Evolutionary conservation across 164 flowering plant genomes (phyloP).

Genomic region (Magnolia officinalis): DNA sequence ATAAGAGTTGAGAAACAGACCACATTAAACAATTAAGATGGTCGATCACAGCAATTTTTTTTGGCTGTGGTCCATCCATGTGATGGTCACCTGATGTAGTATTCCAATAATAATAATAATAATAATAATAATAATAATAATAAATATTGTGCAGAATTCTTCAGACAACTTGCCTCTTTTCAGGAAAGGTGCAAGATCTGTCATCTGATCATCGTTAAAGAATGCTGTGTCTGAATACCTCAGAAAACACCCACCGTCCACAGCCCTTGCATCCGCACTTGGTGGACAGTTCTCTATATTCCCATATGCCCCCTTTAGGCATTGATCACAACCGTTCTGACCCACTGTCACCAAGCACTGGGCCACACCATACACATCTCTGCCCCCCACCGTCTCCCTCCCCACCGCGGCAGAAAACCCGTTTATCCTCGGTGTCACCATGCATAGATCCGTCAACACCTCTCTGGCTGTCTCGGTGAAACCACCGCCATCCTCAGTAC

Average conservation of each 20-base stretch:
- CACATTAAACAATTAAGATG: too few relatives aligned
- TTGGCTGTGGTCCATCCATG: too few relatives aligned
- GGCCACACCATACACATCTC: slow-evolving; percentile 36
- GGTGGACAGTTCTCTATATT: slow-evolving; percentile 41
- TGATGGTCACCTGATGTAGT: too few relatives aligned
- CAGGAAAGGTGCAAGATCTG: slow-evolving; percentile 32
- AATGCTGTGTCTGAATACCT: slow-evolving; percentile 46
- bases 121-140: too few relatives aligned
- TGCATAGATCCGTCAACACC: slow-evolving; percentile 26
- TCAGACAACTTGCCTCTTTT: slow-evolving; percentile 17
- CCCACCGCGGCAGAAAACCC: slow-evolving; percentile 37
- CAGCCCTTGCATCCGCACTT: slow-evolving; percentile 34
- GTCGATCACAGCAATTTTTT: too few relatives aligned
- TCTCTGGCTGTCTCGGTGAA: slow-evolving; percentile 12
- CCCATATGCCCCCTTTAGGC: slow-evolving; percentile 36
- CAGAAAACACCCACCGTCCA: slow-evolving; percentile 55
- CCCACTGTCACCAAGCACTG: slow-evolving; percentile 44
- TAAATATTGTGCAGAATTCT: too few relatives aligned
- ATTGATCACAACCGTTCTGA: slow-evolving; percentile 38
- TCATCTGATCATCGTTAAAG: slow-evolving; percentile 36
- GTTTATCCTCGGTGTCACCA: slow-evolving; percentile 30
- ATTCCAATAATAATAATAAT: too few relatives aligned
- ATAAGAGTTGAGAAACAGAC: too few relatives aligned
- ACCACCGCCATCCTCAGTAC: slow-evolving; percentile 12
- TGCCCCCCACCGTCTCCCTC: slow-evolving; percentile 10